Evolutionary conservation across 1,284 basidiomycete genomes (phyloP).

Genomic region (Kwoniella shivajii): DNA sequence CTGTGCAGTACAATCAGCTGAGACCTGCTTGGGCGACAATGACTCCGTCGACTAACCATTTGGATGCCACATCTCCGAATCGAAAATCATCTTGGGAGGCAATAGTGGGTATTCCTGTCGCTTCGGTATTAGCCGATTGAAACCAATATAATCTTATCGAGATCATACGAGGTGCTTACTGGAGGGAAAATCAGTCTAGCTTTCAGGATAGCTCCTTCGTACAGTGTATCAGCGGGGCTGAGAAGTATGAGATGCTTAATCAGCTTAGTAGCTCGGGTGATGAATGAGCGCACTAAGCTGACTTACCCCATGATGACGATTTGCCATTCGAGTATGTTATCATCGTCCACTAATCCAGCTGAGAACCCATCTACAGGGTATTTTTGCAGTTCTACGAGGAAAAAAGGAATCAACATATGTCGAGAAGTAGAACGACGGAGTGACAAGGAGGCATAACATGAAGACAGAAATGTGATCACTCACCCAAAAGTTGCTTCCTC

Average conservation of each 20-base stretch:
- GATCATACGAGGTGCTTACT: conserved; percentile 36
- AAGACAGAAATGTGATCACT: conserved; percentile 16
- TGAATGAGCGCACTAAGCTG: background rate
- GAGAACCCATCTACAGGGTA: conserved; percentile 91
- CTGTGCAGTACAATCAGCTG: conserved; percentile 57
- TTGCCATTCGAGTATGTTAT: conserved; percentile 92
- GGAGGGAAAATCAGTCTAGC: conserved; percentile 82
- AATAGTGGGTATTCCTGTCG: conserved; percentile 83
- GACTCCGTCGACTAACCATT: conserved; percentile 68
- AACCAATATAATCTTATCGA: too few relatives aligned
- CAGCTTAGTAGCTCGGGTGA: conserved; percentile 43
- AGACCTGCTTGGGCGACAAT: background rate
- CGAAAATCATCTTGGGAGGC: conserved; percentile 94
- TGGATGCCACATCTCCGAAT: conserved; percentile 98
- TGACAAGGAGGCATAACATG: background rate
- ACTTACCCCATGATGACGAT: conserved; percentile 86
- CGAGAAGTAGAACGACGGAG: too few relatives aligned
- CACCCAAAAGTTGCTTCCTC: conserved; percentile 69
- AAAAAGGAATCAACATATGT: background rate
- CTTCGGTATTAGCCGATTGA: too few relatives aligned
- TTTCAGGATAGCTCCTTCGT: conserved; percentile 92
- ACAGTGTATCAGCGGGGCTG: conserved; percentile 85
- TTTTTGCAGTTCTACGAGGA: conserved; percentile 71
- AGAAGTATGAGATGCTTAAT: background rate
- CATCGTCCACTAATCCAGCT: conserved; percentile 89